Base-by-base conservation (phyloP, 495 filamentous ascomycete genomes). In the Darksidea phi region DNA sequence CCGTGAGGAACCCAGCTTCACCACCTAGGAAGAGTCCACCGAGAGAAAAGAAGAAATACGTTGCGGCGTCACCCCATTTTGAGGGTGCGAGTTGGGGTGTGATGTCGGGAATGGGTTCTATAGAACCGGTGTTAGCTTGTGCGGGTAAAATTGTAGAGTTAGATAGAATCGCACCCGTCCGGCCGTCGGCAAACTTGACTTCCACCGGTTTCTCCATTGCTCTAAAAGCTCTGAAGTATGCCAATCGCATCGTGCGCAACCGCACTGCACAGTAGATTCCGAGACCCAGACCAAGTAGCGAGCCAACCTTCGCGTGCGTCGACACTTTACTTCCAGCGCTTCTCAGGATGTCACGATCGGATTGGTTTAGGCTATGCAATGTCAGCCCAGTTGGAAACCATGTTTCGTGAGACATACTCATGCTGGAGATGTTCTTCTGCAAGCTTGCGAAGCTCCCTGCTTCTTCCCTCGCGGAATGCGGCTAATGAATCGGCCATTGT, bases 21-120 rank as follows among this genome's bases (percentile, higher is more conserved):
- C 86, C 86, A 26, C 86, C 85, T 11, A 88, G 50, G 48, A 89
- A 83, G 7, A 86, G 58, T 0, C 86, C 85, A 38, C 84, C 85
- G 1, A 77, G 59, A 13, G 78, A 77, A 28, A 86, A 85, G 68
- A 88, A 82, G 68, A 79, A 75, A 62, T 86, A 87, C 0, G 86
- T 83, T 12, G 82, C 82, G 28, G 83, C 63, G 57, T 88, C 86
- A 17, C 85, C 85, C 37, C 82, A 68, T 0, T 74, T 71, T 2
- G 80, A 82, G 0, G 86, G 86, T 37, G 80, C 76, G 32, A 87
- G 59, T 20, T 83, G 60, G 0, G 76, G 76, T 4, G 83, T 82
- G 21, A 87, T 71, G 64, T 88, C 82, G 0, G 86, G 86, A 36
- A 88, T 73, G 0, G 78, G 54, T 64, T 88, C 86, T 87, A 64